Conservation (phyloP, 2,329 filamentous ascomycete species). For the Ceratocystis ficicola region DNA sequence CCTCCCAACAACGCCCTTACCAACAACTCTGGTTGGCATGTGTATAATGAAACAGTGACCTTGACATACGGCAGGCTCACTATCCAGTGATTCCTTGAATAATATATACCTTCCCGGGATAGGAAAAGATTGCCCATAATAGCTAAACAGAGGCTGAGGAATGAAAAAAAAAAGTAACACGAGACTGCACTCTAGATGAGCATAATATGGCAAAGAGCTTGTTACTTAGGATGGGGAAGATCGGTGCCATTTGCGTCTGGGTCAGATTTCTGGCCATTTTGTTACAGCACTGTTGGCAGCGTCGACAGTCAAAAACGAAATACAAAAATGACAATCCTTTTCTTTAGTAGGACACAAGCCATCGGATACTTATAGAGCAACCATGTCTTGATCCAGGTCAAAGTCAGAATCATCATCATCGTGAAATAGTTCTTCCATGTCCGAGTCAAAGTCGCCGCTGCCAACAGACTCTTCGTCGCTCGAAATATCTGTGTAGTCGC, state of each 20-base stretch:
- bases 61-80: neutral
- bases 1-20: neutral
- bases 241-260: neutral
- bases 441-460: constrained; percentile 70
- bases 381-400: constrained; percentile 21
- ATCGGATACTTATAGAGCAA: constrained; percentile 21
- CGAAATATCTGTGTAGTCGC: constrained; percentile 56
- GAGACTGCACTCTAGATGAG: neutral
- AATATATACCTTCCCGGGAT: neutral
- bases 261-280: neutral
- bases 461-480: constrained; percentile 64
- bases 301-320: neutral
- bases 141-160: neutral
- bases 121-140: neutral
- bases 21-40: neutral
- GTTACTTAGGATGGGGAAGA: neutral
- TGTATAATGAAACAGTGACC: neutral
- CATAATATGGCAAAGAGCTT: neutral
- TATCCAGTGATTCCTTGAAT: neutral
- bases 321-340: neutral
- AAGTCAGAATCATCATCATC: constrained; percentile 34
- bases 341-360: neutral
- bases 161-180: neutral
- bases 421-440: constrained; percentile 54
- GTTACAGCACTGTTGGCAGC: neutral